Evolutionary conservation across 2,329 filamentous ascomycete genomes (phyloP), one percentile per base, ranked within the genome.

Genomic region (Aspergillus brunneoviolaceus): DNA sequence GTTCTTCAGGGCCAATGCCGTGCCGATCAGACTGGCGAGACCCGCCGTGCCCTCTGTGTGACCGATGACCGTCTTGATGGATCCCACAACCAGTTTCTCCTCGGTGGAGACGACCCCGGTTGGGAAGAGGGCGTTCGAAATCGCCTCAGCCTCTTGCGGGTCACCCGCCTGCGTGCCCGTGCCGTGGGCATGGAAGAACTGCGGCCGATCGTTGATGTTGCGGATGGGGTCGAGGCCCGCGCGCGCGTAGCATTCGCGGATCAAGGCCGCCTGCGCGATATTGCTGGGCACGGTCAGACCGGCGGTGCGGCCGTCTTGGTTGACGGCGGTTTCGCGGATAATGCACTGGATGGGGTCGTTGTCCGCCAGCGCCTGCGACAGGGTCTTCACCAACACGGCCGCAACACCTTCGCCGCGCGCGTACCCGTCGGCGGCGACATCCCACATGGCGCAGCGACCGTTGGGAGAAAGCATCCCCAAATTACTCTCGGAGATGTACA

Each of bases 151-250:
- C 31, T 63, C 61, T 1, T 51, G 49, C 1, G 58, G 57, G 42
- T 62, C 60, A 9, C 60, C 60, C 5, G 39, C 56, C 14, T 31
- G 23, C 4, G 35, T 51, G 42, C 79, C 80, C 2, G 80, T 81
- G 27, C 78, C 79, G 60, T 81, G 80, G 1, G 76, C 75, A 57
- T 81, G 77, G 19, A 81, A 79, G 61, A 74, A 81, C 56, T 80
- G 77, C 6, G 63, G 69, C 4, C 76, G 69, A 4, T 73, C 67
- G 1, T 59, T 29, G 1, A 60, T 52, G 23, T 67, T 65, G 5
- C 56, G 55, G 2, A 69, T 60, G 23, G 23, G 23, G 55, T 79
- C 71, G 2, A 81, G 68, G 2, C 77, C 76, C 5, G 77, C 76
- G 25, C 67, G 66, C 1, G 59, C 51, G 60, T 81, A 81, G 0